These are phyloP conservation scores for Coemansia sp. DNA, from an alignment of 192 early-diverging fungal species.

Conservation along the genomic window DNA sequence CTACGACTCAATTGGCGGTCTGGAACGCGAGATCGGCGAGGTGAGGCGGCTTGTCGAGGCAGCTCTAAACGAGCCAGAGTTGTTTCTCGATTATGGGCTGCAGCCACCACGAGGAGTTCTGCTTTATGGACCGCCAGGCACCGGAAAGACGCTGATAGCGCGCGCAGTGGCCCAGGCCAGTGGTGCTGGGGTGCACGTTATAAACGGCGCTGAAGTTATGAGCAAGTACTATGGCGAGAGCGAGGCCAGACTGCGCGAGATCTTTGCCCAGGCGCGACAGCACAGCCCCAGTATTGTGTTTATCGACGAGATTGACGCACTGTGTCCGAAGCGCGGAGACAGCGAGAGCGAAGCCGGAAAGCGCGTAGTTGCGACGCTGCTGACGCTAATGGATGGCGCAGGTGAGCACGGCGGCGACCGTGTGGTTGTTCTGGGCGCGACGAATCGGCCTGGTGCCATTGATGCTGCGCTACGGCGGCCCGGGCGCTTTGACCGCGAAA, in stretches of 20 bases:
- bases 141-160: conserved; percentile 95
- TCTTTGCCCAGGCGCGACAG: conserved; percentile 71
- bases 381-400: conserved; percentile 91
- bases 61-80: conserved; percentile 68
- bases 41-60: conserved; percentile 85
- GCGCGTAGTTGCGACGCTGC: conserved; percentile 87
- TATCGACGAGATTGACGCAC: conserved; percentile 92
- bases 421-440: conserved; percentile 84
- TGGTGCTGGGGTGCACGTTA: conserved; percentile 67
- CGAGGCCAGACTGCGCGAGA: conserved; percentile 74
- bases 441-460: conserved; percentile 85
- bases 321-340: conserved; percentile 85
- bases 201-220: conserved; percentile 91
- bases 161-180: conserved; percentile 81
- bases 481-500: conserved; percentile 91
- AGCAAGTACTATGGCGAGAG: conserved; percentile 93
- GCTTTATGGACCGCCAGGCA: conserved; percentile 89
- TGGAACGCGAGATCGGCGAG: conserved; percentile 66
- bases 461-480: conserved; percentile 90
- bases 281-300: conserved; percentile 83
- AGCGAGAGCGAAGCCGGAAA: conserved; percentile 85
- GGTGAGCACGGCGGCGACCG: conserved; percentile 17
- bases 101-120: conserved; percentile 88
- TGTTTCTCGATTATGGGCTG: conserved; percentile 75
- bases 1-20: conserved; percentile 69